Conservation (phyloP, 495 filamentous ascomycete genomes). For the Entonaema liquescens region DNA sequence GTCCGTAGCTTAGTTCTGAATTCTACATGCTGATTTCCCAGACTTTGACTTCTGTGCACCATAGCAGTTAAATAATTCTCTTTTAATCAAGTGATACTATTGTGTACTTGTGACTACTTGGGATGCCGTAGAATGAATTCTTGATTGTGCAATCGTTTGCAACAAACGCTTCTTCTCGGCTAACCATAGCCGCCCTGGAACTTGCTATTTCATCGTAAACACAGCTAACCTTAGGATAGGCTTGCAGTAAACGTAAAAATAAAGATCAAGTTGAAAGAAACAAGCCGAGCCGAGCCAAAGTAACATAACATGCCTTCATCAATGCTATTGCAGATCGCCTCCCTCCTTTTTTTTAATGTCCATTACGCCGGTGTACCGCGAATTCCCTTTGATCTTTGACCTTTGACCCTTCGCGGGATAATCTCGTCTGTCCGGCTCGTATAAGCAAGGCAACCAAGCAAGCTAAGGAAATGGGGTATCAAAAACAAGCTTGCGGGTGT, state of each 20-base stretch:
- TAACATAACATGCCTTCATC: background rate
- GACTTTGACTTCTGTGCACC: background rate
- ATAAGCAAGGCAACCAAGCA: slow-evolving; percentile 4
- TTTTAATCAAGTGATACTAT: background rate
- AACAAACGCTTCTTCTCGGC: background rate
- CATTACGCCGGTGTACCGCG: slow-evolving; percentile 1
- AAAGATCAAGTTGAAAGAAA: background rate
- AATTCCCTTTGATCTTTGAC: background rate
- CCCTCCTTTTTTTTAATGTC: background rate
- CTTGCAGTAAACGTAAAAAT: background rate
- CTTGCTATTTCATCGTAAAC: background rate
- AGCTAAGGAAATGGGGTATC: slow-evolving; percentile 40
- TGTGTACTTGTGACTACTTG: background rate
- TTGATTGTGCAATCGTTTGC: background rate
- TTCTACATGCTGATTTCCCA: slow-evolving; percentile 30
- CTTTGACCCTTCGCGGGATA: background rate
- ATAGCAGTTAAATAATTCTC: background rate
- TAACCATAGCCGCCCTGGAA: background rate
- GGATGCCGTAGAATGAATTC: background rate
- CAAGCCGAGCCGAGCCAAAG: background rate
- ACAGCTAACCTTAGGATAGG: background rate
- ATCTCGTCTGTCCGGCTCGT: background rate
- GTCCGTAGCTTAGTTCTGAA: slow-evolving; percentile 34
- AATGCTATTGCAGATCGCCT: background rate
- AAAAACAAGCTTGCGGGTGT: slow-evolving; percentile 26